Base-by-base conservation (phyloP, 805 yeast genomes). In the Jamesozyma jinghongensis region DNA sequence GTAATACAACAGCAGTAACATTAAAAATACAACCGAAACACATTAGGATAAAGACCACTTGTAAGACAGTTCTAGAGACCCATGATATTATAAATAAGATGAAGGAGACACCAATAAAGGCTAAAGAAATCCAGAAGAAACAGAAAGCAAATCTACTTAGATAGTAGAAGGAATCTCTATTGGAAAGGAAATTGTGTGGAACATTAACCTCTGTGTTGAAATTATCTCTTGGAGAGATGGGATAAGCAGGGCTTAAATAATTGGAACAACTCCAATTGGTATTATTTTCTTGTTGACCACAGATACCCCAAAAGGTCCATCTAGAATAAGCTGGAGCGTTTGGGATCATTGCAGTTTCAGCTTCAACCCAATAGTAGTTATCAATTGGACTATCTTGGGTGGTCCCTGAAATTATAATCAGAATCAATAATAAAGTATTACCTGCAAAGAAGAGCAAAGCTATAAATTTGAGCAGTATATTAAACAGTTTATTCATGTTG, bases 301-400 rank as follows among this genome's bases (percentile, higher is more conserved):
- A 79, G 35, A 81, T 71, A 50, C 90, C 88, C 90, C 90, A 83
- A 67, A 76, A 81, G 2, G 88, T 81, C 88, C 88, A 83, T 53
- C 84, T 77, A n/a, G 85, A 66, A 37, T 67, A 52, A 29, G 58
- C 59, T 18, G 67, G 59, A 6, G 82, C 81, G 34, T 67, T 59
- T 3, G 67, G 45, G 42, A 81, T 75, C 35, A 57, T 57, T 2
- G 76, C 62, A 37, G 90, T 82, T 54, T 81, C 80, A 37, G 79
- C 88, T 58, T 74, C 67, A 29, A 83, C 55, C 85, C 86, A 79
- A 63, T 78, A 83, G 53, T 82, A 81, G 26, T 62, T 64, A 61
- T 79, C 67, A 50, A 82, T 68, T 20, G 88, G 86, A 67, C 62
- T 73, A 46, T 66, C 60, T 47, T 69, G 58, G 26, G 77, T 67